Conservation (phyloP, 257 asterid genomes). For the Capsicum rhomboideum region DNA sequence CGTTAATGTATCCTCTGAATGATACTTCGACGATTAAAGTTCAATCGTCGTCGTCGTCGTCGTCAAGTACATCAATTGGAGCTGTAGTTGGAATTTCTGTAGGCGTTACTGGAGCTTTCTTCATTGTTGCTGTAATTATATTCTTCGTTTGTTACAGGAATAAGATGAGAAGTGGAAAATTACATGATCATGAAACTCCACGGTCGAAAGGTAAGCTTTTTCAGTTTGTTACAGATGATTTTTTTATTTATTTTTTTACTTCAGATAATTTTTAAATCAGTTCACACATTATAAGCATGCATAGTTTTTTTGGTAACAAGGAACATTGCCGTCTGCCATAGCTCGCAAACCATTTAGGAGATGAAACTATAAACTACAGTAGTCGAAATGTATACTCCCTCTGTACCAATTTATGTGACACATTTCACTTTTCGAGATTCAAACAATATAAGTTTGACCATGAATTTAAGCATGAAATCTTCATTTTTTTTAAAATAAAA, state of each 20-base stretch:
- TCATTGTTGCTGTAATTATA: neutral
- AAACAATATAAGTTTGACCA: too few species aligned
- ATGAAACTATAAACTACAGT: too few species aligned
- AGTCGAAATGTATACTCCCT: too few species aligned
- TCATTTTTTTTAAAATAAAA: too few species aligned
- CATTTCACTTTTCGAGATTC: too few species aligned
- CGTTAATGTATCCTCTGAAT: neutral
- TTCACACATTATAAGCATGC: neutral
- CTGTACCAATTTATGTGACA: too few species aligned
- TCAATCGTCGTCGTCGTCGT: neutral
- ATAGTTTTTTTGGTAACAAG: too few species aligned
- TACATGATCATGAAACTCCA: neutral
- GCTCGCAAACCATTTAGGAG: too few species aligned
- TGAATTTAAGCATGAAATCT: too few species aligned
- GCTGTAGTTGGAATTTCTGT: neutral
- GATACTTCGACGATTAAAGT: neutral
- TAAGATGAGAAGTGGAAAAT: neutral
- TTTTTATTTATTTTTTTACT: neutral
- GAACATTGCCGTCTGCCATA: too few species aligned
- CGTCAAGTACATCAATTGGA: neutral
- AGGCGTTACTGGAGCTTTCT: slow-evolving; percentile 3
- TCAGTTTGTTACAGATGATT: neutral
- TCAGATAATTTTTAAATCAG: neutral
- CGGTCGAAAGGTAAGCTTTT: neutral
- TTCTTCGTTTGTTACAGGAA: neutral